A percentile compares a stretch with the other conserved stretches of the same genome.
Conservation (phyloP, 352 stramenopile species). For the Globisporangium alternatum region DNA sequence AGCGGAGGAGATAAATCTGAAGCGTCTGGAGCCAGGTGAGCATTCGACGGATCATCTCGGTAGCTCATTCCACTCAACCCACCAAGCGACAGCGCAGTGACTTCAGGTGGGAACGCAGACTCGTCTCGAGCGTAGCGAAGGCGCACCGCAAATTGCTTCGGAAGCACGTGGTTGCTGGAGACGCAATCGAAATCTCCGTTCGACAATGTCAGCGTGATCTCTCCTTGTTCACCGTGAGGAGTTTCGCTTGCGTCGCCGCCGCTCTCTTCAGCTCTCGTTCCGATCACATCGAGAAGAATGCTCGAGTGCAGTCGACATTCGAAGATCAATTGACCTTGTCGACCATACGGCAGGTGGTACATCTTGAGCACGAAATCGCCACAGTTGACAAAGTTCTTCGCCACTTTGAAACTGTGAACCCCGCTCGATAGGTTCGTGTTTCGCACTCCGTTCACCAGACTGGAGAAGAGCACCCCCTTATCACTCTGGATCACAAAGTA, state of each 20-base stretch:
- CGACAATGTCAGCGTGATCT: conserved; percentile 50
- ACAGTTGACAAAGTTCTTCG: conserved; percentile 55
- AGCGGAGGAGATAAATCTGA: not conserved
- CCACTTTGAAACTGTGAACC: conserved; percentile 64
- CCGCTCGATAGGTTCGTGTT: conserved; percentile 56
- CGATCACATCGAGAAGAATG: conserved; percentile 62
- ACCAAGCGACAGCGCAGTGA: conserved; percentile 21
- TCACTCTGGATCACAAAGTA: conserved; percentile 88
- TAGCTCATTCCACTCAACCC: conserved; percentile 23
- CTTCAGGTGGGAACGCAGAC: conserved; percentile 46
- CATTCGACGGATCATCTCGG: conserved; percentile 1
- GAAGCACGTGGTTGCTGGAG: conserved; percentile 62
- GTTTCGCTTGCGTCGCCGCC: conserved; percentile 20
- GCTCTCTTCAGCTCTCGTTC: conserved; percentile 12
- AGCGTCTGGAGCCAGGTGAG: not conserved
- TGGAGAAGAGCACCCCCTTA: conserved; percentile 84
- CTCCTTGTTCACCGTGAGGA: conserved; percentile 29
- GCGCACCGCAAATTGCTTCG: conserved; percentile 61
- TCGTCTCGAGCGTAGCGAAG: conserved; percentile 49
- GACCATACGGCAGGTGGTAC: conserved; percentile 86
- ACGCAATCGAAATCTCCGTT: conserved; percentile 84
- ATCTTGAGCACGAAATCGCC: conserved; percentile 79
- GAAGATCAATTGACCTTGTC: conserved; percentile 79
- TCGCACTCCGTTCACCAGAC: conserved; percentile 77
- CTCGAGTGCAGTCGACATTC: conserved; percentile 71